Base-by-base conservation (phyloP, 2,329 filamentous ascomycete genomes). In the Talaromyces sp. region DNA sequence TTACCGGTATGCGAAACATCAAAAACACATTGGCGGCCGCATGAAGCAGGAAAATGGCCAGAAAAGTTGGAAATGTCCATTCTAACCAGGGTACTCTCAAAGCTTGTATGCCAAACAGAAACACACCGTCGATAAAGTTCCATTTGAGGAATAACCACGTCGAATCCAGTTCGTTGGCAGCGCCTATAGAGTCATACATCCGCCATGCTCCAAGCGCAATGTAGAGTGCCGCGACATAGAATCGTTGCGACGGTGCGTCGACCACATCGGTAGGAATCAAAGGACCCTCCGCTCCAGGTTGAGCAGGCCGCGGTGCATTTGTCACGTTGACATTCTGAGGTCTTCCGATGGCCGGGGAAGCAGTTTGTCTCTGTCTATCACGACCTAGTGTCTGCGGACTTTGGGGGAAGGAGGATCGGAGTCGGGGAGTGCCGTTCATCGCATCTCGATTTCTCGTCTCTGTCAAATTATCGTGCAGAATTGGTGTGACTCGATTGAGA, bases 31-130 rank as follows among this genome's bases (percentile, higher is more conserved):
- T 91, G 54, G 89, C 73, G 1, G 88, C 69, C 2, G 87, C 81
- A 71, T 97, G 91, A 3, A 81, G 64, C 48, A 89, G 73, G 68
- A 94, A 95, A 21, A 92, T 75, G 33, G 83, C 78, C 41, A 88
- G 82, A 56, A 89, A 88, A 0, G 86, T 86, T 36, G 84, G 81
- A 67, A 89, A 89, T 43, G 89, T 90, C 78, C 93, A 90, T 78
- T 97, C 91, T 59, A 99, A 80, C 95, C 94, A 99, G 59, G 94
- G 94, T 81, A 99, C 96, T 71, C 89, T 85, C 66, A 99, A 74
- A 64, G 89, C 84, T 17, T 95, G 93, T 56, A 99, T 77, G 7
- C 89, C 89, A 71, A 95, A 96, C 62, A 97, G 80, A 72, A 92
- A 97, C 22, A 88, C 75, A 61, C 89, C 88, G 75, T 99, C 94